Base-by-base conservation (phyloP, 1,139 yeast genomes). In the Candida pseudocylindracea region DNA sequence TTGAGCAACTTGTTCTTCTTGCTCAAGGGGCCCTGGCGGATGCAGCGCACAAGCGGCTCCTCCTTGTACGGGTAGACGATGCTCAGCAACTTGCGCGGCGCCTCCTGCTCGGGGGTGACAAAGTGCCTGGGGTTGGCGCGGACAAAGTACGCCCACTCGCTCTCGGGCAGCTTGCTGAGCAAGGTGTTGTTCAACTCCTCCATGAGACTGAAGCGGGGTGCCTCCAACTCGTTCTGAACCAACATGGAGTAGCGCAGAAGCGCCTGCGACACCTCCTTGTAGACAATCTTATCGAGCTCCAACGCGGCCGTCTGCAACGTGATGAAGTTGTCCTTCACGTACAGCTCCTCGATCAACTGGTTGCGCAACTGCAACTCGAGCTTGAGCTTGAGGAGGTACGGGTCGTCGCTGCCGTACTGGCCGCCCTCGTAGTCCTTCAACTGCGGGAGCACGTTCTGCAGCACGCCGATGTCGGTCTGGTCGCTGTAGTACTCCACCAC, bases 291-390 rank as follows among this genome's bases (percentile, higher is more conserved):
- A 34, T 55, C 52, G 32, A 60, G 47, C 33, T 60, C 66, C 33
- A 45, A 50, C n/a, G 64, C 50, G 29, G 60, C 60, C 36, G 51
- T 57, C 40, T 60, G 67, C 33, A 60, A 48, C 36, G 60, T 60
- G 29, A 56, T 48, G 37, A 54, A 60, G 25, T 60, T 54, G 2
- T 66, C 67, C 44, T 53, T 59, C 42, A 56, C 49, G 40, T 56
- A 60, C 41, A 57, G 60, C 38, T 60, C 67, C 33, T 54, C 52
- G 26, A 60, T 45, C 39, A 60, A 48, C 41, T 59, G 66, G 35
- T 53, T 52, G 41, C 59, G 60, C 29, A 60, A 36, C 39, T 58
- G 64, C 35, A 53, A 55, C 40, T 60, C 64, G 20, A 60, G 51
- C 33, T 49, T 47, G 34, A 60, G 45, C 38, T 59, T 60, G 31